Base-by-base conservation (phyloP, 208 protist genomes). In the Kentomonas sorsogonicus region DNA sequence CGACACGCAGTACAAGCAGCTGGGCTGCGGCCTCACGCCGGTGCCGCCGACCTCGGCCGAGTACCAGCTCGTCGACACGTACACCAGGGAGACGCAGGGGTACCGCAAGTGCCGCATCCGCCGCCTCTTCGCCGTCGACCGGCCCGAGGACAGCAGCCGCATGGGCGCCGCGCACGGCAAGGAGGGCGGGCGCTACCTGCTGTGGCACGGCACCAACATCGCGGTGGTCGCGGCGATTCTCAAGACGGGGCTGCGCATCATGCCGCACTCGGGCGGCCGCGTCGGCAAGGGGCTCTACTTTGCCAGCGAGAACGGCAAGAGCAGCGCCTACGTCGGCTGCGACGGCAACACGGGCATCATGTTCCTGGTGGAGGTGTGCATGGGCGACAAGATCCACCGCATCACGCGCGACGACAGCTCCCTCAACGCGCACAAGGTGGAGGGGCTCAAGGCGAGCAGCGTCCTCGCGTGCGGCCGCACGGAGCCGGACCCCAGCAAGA, bases 271-370 rank as follows among this genome's bases (percentile, higher is more conserved):
- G 5, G 63, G 63, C 45, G 63, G 63, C 3, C 63, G 63, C 26
- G 53, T 69, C 3, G 63, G 63, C 26, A 41, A 48, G 0, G 63
- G 63, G 16, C 55, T 69, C 16, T 69, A 69, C 63, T 69, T 69
- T 57, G 63, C 63, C 22, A 69, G 63, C 36, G 63, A 69, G 39
- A 69, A 61, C 44, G 56, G 53, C 63, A 69, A 69, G 53, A 69
- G 63, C 46, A 56, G 46, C 33, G 45, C 27, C 36, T 69, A 69
- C 55, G 31, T 39, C 16, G 46, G 48, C 22, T 39, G 18, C 13
- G 29, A 59, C 29, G 27, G 34, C 3, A 60, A 69, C 15, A 61
- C 53, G 1, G 63, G 63, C 27, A 54, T 47, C 43, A 61, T 69
- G 53, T 69, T 69, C 40, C 50, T 69, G 1, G 63, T 69, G 15